Conservation (phyloP, 768 basidiomycete genomes). For the Trametes villosa region DNA sequence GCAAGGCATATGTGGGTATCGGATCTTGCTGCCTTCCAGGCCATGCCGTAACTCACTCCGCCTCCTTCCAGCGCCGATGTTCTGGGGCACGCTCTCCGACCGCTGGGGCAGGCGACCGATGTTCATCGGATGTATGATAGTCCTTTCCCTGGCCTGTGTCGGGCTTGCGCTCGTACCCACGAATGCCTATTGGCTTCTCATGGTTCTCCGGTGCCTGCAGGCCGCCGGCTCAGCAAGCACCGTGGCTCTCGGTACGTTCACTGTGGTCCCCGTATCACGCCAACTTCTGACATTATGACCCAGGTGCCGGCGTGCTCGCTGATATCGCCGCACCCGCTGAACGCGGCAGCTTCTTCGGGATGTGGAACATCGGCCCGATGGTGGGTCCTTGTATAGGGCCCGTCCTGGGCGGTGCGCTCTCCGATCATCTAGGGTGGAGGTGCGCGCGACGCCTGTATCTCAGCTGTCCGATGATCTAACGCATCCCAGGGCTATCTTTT, state of each 20-base stretch:
- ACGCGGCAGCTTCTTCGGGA: constrained; percentile 73
- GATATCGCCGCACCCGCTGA: constrained; percentile 78
- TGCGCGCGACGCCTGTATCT: constrained; percentile 4
- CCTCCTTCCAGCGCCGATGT: constrained; percentile 42
- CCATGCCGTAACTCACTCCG: not conserved
- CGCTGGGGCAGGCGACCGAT: constrained; percentile 65
- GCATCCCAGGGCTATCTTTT: constrained; percentile 43
- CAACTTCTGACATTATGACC: not conserved
- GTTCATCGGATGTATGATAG: constrained; percentile 62
- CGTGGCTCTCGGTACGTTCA: constrained; percentile 62
- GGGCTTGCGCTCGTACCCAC: constrained; percentile 59
- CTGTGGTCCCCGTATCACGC: not conserved
- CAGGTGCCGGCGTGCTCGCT: constrained; percentile 76
- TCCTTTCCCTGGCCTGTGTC: constrained; percentile 69
- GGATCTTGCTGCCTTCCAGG: not conserved
- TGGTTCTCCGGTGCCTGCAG: constrained; percentile 81
- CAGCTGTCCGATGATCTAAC: not conserved
- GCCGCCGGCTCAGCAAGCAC: constrained; percentile 81
- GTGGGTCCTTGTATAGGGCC: constrained; percentile 50
- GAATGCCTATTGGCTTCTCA: constrained; percentile 73
- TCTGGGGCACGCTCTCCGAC: constrained; percentile 76
- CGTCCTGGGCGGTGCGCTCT: constrained; percentile 52
- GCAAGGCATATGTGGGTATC: constrained; percentile 59
- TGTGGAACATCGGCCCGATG: constrained; percentile 69
- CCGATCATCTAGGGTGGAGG: constrained; percentile 38